Evolutionary conservation across 495 filamentous ascomycete genomes (phyloP), one percentile per base, ranked within the genome.

Genomic region (Penicillium samsonianum): DNA sequence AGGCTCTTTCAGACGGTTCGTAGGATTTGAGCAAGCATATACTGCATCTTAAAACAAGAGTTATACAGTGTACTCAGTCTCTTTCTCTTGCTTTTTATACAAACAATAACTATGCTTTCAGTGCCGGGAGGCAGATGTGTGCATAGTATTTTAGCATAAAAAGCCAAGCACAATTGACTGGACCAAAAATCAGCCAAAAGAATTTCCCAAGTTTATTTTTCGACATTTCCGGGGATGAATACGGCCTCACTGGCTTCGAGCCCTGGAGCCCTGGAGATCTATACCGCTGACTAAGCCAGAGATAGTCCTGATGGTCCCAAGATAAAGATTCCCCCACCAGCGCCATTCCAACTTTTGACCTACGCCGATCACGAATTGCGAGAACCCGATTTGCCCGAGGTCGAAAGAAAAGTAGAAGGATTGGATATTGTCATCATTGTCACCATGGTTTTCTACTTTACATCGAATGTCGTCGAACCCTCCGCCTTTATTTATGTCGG

Each of bases 361-460:
- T 50, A 10, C 47, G 30, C 30, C 31, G 30, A 50, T 50, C 47
- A 10, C 46, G 31, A 53, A 53, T 53, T 41, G 50, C 30, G 19
- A 17, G 7, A 44, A 30, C 40, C 37, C 30, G 17, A 50, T 16
- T 17, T n/a, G 8, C 28, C 5, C 4, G 25, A 5, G 4, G 10
- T 33, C 11, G 5, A 37, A 42, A 17, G 42, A 26, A 11, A 45
- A 16, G n/a, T n/a, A n/a, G 8, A 33, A 23, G 26, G 12, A 23
- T 31, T 5, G n/a, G 17, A 12, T 14, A 10, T 28, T 10, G 25
- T 11, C 60, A 63, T 70, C 58, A 10, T 28, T 10, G 25, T 11
- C 60, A 63, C 70, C 58, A 98, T 98, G 94, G 94, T 98, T 40
- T 96, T 88, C 74, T 97, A 96, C 70, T 97, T 96, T 75, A 94